Base-by-base conservation (phyloP, 768 basidiomycete species). In the Leccinum arenicola region DNA sequence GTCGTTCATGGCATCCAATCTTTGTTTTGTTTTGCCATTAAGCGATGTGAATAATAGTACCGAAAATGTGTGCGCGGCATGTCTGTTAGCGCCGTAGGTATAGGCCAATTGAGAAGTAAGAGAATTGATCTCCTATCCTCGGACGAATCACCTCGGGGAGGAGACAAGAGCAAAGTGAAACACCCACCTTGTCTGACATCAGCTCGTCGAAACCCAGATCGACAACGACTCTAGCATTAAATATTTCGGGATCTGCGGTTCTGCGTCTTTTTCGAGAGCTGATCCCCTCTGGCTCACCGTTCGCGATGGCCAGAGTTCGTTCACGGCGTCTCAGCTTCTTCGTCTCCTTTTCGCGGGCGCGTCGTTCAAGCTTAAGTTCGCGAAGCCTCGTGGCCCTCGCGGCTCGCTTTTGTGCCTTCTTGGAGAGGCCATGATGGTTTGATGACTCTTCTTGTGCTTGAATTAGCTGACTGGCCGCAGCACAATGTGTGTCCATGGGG, bases 181-280 rank as follows among this genome's bases (percentile, higher is more conserved):
- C 52, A 73, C 87, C 64, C 73, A 95, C 95, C 78, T 95, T 93
- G 61, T 96, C 93, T 58, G 78, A 85, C 96, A 98, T 98, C 75
- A 87, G 78, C 48, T 95, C 84, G 70, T 98, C 95, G 71, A 97
- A 98, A 9, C 87, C 93, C 17, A 98, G 79, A 76, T 99, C 97
- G 19, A 98, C 73, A 35, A 93, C 84, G 3, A 94, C 80, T 59
- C 80, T 81, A 21, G 89, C 91, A 6, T 83, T 80, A 63, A 84
- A 87, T 60, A 59, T 54, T 31, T 69, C 59, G 49, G 66, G 69
- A 73, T 77, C 78, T 77, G 82, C 63, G 68, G 23, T 61, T 62
- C 45, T 68, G 38, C 54, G 57, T 54, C 57, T 63, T 52, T 66
- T 73, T 27, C 51, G 57, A 54, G 60, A 52, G 31, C 23, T 21